A percentile compares a stretch with the other conserved stretches of the same genome.
Conservation (phyloP, 441 rosid genomes). For the Macaranga tanarius region DNA sequence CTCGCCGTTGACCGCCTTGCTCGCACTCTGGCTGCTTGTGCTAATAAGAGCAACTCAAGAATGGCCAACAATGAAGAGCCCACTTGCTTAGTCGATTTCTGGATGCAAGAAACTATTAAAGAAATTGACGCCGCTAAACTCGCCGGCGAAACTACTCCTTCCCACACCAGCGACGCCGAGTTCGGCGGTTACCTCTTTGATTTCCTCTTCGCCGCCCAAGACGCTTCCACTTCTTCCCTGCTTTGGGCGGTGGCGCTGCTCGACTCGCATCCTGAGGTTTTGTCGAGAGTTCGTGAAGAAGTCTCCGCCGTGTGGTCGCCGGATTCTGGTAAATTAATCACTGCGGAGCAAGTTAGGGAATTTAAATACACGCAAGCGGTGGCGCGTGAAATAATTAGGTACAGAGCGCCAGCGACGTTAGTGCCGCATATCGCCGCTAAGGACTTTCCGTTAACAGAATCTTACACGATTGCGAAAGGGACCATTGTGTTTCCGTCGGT, state of each 20-base stretch:
- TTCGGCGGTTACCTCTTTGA: conserved; percentile 73
- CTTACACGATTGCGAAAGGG: conserved; percentile 71
- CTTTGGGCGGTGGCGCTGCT: conserved; percentile 73
- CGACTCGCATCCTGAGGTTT: conserved; percentile 64
- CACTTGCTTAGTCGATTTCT: conserved; percentile 64
- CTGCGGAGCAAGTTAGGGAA: conserved; percentile 54
- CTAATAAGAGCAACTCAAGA: conserved; percentile 44
- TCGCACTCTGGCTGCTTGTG: conserved; percentile 44
- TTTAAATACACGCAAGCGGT: conserved; percentile 80
- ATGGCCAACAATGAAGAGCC: conserved; percentile 62
- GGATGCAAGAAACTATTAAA: conserved; percentile 61
- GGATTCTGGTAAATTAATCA: conserved; percentile 49
- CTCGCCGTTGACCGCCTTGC: conserved; percentile 53
- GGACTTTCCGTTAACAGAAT: conserved; percentile 59
- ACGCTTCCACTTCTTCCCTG: conserved; percentile 83
- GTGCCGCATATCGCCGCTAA: conserved; percentile 68
- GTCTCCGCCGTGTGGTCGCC: conserved; percentile 65
- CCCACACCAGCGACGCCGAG: conserved; percentile 43
- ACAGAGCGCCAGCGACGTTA: conserved; percentile 67
- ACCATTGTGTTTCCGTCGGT: conserved; percentile 81
- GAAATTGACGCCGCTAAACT: conserved; percentile 34
- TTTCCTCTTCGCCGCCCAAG: conserved; percentile 84
- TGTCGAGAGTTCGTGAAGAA: conserved; percentile 58
- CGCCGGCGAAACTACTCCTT: conserved; percentile 36
- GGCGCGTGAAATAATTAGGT: conserved; percentile 80